Base-by-base conservation (phyloP, 257 asterid species). In the Rhazya stricta region DNA sequence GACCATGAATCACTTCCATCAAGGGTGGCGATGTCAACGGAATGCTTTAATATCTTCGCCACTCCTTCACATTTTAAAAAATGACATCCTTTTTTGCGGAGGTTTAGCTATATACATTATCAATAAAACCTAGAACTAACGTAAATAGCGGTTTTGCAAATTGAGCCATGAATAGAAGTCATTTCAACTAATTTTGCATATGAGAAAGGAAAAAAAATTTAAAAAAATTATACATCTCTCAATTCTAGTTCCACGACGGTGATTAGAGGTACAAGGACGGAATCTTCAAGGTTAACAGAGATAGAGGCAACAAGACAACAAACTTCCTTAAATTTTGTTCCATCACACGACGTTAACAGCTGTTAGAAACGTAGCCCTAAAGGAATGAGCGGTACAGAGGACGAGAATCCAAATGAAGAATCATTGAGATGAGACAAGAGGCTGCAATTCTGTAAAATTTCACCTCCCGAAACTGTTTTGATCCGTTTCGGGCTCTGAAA, bases 61-160 rank as follows among this genome's bases (percentile, higher is more conserved):
- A 18, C 60, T 2, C 58, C 32, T 84, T 60, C 63, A 61, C 69
- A 3, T n/a, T 5, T 1, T 11, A 19, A 32, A 70, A 29, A 13
- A 29, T n/a, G 2, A 9, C 19, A 6, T 3, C n/a, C n/a, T n/a
- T n/a, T n/a, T n/a, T n/a, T 54, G 79, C 78, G 84, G 80, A 80
- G 78, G 74, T 75, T 67, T 72, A 78, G 71, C 79, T 67, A 80
- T 78, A 70, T 74, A 48, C 74, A 74, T 58, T 79, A 85, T 83
- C 84, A 83, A n/a, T n/a, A n/a, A n/a, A n/a, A n/a, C n/a, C n/a
- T n/a, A n/a, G n/a, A n/a, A n/a, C n/a, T n/a, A n/a, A n/a, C n/a
- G n/a, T n/a, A n/a, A n/a, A n/a, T n/a, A n/a, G n/a, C n/a, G n/a
- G n/a, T n/a, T n/a, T n/a, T n/a, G n/a, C 32, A 62, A 37, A 56